phyloP scores from a whole-genome alignment of 1,284 basidiomycete species.

The Hypsizygus ulmarius region DNA sequence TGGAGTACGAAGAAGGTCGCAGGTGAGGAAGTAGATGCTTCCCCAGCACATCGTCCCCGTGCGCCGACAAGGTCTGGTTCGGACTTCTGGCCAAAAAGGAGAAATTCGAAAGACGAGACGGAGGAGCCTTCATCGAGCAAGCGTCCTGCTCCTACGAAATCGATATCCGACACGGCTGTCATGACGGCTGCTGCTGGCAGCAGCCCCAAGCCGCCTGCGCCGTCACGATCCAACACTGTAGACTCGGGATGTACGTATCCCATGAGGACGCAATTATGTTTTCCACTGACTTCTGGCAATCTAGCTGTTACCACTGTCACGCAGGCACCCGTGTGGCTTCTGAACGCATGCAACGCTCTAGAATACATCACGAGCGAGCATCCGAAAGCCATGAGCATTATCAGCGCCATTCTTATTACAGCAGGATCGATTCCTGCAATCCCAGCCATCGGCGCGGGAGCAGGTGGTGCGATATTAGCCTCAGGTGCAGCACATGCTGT shows the following conservation, averaged over 20 bases:
- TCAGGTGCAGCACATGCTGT: constrained; percentile 70
- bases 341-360: constrained; percentile 71
- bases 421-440: constrained; percentile 69
- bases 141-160: constrained; percentile 24
- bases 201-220: constrained; percentile 16
- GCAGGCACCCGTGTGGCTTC: constrained; percentile 68
- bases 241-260: constrained; percentile 20
- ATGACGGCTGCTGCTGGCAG: constrained; percentile 8
- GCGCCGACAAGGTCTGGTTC: constrained; percentile 13
- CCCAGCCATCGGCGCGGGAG: constrained; percentile 61
- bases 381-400: constrained; percentile 69
- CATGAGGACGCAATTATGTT: constrained; percentile 1
- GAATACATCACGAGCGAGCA: constrained; percentile 72
- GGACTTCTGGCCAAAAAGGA: constrained; percentile 27
- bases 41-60: constrained; percentile 1
- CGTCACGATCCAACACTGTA: constrained; percentile 24
- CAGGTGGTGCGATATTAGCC: constrained; percentile 67
- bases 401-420: constrained; percentile 74
- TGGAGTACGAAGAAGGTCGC: constrained; percentile 3
- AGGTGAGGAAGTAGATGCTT: constrained; percentile 5
- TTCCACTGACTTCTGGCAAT: background rate
- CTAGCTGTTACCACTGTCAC: constrained; percentile 49
- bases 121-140: constrained; percentile 21
- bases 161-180: constrained; percentile 29
- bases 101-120: constrained; percentile 26